phyloP scores from a whole-genome alignment of 2,329 filamentous ascomycete genomes.

The Ilyonectria robusta region DNA sequence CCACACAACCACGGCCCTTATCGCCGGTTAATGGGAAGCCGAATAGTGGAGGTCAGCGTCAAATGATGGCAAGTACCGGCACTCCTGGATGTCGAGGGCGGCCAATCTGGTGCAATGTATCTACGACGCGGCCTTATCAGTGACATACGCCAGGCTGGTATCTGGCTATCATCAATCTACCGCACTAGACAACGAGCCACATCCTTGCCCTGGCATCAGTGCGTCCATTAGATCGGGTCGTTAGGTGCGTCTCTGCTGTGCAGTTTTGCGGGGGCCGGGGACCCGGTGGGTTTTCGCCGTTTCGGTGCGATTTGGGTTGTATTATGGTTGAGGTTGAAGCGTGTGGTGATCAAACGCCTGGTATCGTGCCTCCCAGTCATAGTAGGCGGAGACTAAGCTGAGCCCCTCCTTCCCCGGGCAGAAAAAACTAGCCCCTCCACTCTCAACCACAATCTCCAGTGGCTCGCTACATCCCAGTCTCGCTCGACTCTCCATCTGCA shows the following conservation, averaged over 20 bases:
- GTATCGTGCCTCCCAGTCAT: neutral
- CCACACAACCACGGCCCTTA: neutral
- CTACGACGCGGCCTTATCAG: neutral
- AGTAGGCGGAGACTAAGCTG: neutral
- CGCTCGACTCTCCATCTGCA: conserved; percentile 6
- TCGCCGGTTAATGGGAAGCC: neutral
- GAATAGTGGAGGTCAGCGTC: neutral
- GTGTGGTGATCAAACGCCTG: neutral
- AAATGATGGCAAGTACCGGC: neutral
- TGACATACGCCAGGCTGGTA: neutral
- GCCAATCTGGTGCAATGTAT: neutral
- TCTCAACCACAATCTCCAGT: neutral
- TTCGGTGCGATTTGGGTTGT: neutral
- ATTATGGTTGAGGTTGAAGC: neutral
- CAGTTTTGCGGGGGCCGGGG: neutral
- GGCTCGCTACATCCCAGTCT: neutral
- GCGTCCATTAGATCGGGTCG: neutral
- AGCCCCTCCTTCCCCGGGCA: neutral
- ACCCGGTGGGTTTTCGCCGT: neutral
- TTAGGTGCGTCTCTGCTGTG: neutral
- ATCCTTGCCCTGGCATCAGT: neutral
- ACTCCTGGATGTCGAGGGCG: neutral
- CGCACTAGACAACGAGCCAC: neutral
- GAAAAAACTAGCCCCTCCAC: conserved; percentile 1
- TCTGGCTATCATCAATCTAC: neutral